Percentiles rank a stretch among this genome's conserved stretches.
Conservation (phyloP, 495 filamentous ascomycete genomes). For the Penicillium ucsense region DNA sequence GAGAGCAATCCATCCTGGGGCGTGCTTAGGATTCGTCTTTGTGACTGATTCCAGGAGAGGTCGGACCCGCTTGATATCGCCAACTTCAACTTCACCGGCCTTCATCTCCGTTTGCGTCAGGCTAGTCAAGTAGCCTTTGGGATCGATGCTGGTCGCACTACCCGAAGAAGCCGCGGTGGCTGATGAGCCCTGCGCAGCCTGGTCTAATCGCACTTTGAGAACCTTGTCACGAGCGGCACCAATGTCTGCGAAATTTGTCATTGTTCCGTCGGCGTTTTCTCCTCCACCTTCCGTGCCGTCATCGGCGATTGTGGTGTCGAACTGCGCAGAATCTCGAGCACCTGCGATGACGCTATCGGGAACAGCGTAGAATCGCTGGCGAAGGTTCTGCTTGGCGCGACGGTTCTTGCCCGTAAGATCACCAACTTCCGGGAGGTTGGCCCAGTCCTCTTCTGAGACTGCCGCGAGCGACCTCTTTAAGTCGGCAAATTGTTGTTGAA, state of each 20-base stretch:
- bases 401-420: conserved; percentile 92
- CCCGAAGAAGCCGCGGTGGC: conserved; percentile 57
- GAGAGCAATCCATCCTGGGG: conserved; percentile 92
- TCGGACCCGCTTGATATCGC: conserved; percentile 94
- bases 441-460: conserved; percentile 94
- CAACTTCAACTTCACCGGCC: conserved; percentile 72
- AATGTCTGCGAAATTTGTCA: conserved; percentile 98
- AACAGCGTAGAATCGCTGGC: conserved; percentile 88
- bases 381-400: conserved; percentile 68
- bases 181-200: conserved; percentile 64
- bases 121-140: conserved; percentile 90
- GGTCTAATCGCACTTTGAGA: conserved; percentile 80
- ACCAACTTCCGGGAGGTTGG: conserved; percentile 86
- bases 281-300: conserved; percentile 42
- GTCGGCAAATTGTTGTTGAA: conserved; percentile 96
- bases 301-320: conserved; percentile 76
- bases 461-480: conserved; percentile 81
- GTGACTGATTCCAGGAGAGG: conserved; percentile 88
- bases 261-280: conserved; percentile 66
- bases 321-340: conserved; percentile 66
- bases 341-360: conserved; percentile 92
- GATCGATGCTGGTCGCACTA: conserved; percentile 85
- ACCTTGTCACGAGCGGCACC: conserved; percentile 92
- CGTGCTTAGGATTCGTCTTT: conserved; percentile 88
- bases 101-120: conserved; percentile 68